Evolutionary conservation across 108 stramenopile genomes (phyloP), one percentile per base, ranked within the genome.

Genomic region (Skeletonema marinoi): DNA sequence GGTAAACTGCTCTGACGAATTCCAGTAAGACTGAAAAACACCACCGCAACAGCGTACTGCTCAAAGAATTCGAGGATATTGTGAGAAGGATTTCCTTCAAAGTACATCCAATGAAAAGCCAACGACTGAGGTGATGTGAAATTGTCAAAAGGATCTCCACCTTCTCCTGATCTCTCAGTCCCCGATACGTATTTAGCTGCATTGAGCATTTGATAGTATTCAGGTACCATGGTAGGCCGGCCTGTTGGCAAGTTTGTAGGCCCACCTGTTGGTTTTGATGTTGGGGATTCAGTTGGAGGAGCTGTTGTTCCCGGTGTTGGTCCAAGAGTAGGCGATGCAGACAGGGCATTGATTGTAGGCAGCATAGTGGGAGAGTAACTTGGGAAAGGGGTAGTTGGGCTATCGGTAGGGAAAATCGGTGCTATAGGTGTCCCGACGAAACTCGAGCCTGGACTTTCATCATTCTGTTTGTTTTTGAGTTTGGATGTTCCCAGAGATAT

Each of bases 11-110:
- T 70, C 48, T 56, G 75, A 13, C 74, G 70, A 8, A 67, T 60
- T 51, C 67, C 63, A 36, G 81, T 76, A 13, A 82, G 60, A 54
- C 75, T 76, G 61, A 82, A 82, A 41, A 76, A 82, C 0, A 82
- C 21, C 32, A 82, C 81, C 9, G 75, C 75, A n/a, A 65, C 58
- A 44, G 81, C 81, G 51, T 82, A 82, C 58, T 82, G 81, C 32
- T 82, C 81, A 25, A 82, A 82, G 63, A 82, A 82, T 72, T 82
- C 81, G n/a, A 71, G 72, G 29, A 82, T 39, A 41, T 82, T 73
- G 39, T 36, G 71, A 48, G 70, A 67, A 16, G 81, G 81, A 35
- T 76, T 82, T 3, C 81, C 81, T 36, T 75, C 69, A 42, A 31
- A 62, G 31, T 72, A 82, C 12, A 82, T 46, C 81, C 81, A 82